Conservation (phyloP, 305 asterid genomes). For the Fraxinus angustifolia region DNA sequence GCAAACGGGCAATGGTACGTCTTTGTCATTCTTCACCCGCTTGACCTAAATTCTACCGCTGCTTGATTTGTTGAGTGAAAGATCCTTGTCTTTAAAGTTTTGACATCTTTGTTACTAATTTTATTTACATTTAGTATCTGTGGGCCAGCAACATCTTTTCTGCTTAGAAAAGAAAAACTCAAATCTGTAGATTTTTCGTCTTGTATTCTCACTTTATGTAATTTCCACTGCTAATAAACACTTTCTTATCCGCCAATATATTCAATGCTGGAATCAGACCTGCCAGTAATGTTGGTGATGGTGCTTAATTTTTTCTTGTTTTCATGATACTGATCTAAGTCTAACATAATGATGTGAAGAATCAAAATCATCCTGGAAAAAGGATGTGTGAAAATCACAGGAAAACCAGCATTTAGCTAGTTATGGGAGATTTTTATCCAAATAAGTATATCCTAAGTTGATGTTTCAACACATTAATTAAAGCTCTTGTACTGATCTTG, state of each 20-base stretch:
- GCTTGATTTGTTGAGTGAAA: background rate
- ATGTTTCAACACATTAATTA: background rate
- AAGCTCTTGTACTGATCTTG: background rate
- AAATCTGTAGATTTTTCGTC: background rate
- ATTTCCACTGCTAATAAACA: background rate
- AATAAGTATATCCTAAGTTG: background rate
- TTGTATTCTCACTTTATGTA: background rate
- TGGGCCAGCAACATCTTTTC: background rate
- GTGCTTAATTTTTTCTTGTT: background rate
- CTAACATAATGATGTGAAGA: background rate
- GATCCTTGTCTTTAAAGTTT: conserved; percentile 1
- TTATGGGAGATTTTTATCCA: background rate
- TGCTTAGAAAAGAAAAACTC: background rate
- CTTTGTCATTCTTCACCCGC: conserved; percentile 13
- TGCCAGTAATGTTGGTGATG: background rate
- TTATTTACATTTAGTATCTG: background rate
- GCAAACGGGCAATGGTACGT: conserved; percentile 84
- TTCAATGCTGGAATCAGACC: background rate
- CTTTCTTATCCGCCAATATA: background rate
- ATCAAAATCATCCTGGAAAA: background rate
- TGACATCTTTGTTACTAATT: background rate
- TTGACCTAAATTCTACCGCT: background rate
- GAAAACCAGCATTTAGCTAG: background rate
- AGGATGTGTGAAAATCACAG: background rate
- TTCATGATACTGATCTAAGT: background rate